These are phyloP conservation scores for Ustilago curta DNA, from an alignment of 1,284 basidiomycete genomes.

Conservation along the genomic window DNA sequence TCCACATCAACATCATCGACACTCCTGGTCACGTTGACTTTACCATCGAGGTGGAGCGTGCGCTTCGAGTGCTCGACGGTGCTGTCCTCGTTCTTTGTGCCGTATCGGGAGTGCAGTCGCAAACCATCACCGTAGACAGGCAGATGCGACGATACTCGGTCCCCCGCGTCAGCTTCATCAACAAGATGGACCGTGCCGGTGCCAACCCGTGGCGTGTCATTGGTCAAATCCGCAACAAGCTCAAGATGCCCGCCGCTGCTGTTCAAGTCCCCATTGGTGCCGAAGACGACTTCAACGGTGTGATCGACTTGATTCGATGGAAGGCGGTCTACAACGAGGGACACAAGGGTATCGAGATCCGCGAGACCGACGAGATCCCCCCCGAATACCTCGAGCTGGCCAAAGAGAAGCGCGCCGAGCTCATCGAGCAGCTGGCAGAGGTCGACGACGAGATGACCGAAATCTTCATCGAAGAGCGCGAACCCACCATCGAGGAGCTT, in stretches of 20 bases:
- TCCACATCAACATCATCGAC: constrained; percentile 98
- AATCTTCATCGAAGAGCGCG: constrained; percentile 80
- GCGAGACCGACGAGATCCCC: constrained; percentile 91
- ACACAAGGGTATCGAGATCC: constrained; percentile 85
- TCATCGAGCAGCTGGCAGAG: constrained; percentile 94
- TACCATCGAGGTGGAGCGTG: constrained; percentile 98
- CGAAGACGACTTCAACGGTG: constrained; percentile 87
- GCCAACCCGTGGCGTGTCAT: constrained; percentile 97
- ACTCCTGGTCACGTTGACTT: constrained; percentile 99
- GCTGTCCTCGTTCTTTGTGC: constrained; percentile 97
- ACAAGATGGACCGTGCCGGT: constrained; percentile 99
- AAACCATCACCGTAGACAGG: constrained; percentile 98
- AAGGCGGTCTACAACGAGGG: constrained; percentile 95
- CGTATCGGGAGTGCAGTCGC: constrained; percentile 94
- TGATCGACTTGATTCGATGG: constrained; percentile 94
- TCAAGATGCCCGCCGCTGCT: constrained; percentile 92
- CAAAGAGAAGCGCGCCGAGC: constrained; percentile 74
- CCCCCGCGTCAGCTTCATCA: constrained; percentile 95
- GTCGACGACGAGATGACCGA: constrained; percentile 95
- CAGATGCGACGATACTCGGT: constrained; percentile 97
- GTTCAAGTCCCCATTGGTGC: constrained; percentile 95
- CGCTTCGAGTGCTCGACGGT: constrained; percentile 94
- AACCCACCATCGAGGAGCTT: constrained; percentile 75
- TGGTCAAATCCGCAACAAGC: constrained; percentile 89
- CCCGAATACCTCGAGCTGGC: constrained; percentile 73